Percentiles rank a stretch among this genome's conserved stretches.
Conservation (phyloP, 352 stramenopile genomes). For the Phytophthora rubi region DNA sequence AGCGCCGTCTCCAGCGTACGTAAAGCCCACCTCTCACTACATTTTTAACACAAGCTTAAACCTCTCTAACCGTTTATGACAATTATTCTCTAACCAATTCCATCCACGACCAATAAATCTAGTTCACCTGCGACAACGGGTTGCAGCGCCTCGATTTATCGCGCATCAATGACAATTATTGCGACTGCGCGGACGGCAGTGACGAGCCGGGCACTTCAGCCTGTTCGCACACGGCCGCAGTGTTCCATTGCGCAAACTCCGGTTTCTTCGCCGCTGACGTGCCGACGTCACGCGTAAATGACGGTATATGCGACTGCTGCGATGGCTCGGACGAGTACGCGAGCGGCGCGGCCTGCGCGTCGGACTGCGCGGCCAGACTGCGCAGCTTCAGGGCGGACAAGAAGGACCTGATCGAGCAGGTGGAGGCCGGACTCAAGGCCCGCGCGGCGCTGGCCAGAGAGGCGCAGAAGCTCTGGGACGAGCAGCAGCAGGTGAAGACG, state of each 20-base stretch:
- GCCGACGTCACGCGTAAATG: constrained; percentile 78
- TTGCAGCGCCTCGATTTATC: constrained; percentile 54
- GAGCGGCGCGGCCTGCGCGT: constrained; percentile 44
- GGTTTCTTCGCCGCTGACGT: constrained; percentile 64
- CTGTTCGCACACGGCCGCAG: constrained; percentile 53
- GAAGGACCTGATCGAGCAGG: constrained; percentile 67
- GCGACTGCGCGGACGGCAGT: constrained; percentile 91
- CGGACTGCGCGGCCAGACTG: constrained; percentile 43
- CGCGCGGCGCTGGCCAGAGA: constrained; percentile 41
- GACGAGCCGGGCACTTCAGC: constrained; percentile 91
- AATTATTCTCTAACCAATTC: too few relatives aligned
- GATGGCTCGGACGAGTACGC: constrained; percentile 93
- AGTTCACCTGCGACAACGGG: constrained; percentile 82
- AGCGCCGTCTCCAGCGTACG: constrained; percentile 44
- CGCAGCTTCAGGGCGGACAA: constrained; percentile 60
- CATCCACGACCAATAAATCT: too few relatives aligned
- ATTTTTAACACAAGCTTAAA: neutral
- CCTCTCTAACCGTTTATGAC: too few relatives aligned
- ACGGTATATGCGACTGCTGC: constrained; percentile 98
- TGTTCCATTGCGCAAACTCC: constrained; percentile 52
- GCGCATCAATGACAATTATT: constrained; percentile 94
- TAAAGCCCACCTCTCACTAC: neutral
- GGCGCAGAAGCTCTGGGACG: constrained; percentile 42
- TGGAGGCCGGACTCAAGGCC: constrained; percentile 71
- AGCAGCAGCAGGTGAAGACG: constrained; percentile 40